Evolutionary conservation across 176 grass and related monocot species (phyloP).

Genomic region (Chrysopogon serrulatus): DNA sequence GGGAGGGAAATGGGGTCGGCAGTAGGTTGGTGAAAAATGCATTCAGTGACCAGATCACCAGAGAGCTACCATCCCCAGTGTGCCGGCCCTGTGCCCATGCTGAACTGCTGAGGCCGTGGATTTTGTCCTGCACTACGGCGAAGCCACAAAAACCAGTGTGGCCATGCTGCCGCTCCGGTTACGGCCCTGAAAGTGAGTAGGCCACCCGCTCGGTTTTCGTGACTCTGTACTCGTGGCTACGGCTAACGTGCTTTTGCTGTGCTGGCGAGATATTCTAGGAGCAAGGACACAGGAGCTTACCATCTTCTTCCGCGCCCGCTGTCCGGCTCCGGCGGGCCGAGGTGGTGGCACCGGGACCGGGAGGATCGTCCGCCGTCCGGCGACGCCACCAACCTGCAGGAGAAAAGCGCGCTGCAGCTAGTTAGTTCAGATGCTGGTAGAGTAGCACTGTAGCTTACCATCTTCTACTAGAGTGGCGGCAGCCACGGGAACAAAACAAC

Average conservation of each 20-base stretch:
- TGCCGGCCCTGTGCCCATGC: not conserved
- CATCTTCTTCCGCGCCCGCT: constrained; percentile 56
- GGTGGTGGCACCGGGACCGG: constrained; percentile 36
- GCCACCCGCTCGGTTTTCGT: not conserved
- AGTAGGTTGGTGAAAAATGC: not conserved
- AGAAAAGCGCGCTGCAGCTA: not conserved
- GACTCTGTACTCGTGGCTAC: not conserved
- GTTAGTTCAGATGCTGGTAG: not conserved
- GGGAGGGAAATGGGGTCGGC: not conserved
- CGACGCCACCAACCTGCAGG: constrained; percentile 14
- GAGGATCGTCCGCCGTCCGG: constrained; percentile 16
- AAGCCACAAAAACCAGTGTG: too few species aligned
- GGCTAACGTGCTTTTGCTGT: not conserved
- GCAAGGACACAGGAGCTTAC: not conserved
- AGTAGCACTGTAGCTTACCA: too few species aligned
- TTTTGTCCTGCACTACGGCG: not conserved
- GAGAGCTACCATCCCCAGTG: not conserved
- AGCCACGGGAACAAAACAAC: not conserved
- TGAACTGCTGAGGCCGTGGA: too few species aligned
- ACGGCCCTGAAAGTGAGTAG: not conserved
- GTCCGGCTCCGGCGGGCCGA: constrained; percentile 17
- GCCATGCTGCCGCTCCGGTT: too few species aligned
- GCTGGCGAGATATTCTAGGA: not conserved
- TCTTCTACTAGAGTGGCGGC: not conserved
- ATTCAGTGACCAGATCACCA: not conserved